Conservation (phyloP, 495 filamentous ascomycete genomes). For the Letharia columbiana region DNA sequence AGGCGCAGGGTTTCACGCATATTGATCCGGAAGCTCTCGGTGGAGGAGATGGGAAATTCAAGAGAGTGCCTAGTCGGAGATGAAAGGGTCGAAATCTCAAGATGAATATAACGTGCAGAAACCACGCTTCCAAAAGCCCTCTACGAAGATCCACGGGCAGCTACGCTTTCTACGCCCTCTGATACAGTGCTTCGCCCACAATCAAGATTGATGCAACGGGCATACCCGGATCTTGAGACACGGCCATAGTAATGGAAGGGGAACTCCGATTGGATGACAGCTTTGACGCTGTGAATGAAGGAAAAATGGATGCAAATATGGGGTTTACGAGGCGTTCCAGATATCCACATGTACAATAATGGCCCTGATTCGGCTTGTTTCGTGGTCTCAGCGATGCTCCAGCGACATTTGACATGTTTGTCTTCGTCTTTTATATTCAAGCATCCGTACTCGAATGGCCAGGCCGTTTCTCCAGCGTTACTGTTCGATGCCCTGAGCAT, state of each 20-base stretch:
- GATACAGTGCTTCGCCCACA: background rate
- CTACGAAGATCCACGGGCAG: background rate
- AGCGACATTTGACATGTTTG: background rate
- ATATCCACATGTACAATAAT: conserved; percentile 12
- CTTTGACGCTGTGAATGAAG: background rate
- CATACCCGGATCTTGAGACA: background rate
- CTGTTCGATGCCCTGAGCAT: background rate
- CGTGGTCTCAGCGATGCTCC: conserved; percentile 2
- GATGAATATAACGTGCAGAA: background rate
- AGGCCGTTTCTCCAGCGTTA: background rate
- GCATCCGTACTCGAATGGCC: background rate
- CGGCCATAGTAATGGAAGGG: background rate
- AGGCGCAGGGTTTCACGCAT: conserved; percentile 25
- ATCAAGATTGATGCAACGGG: background rate
- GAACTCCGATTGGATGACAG: background rate
- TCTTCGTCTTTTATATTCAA: background rate
- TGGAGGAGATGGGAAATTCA: conserved; percentile 28
- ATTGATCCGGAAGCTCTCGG: conserved; percentile 32
- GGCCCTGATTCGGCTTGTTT: conserved; percentile 3
- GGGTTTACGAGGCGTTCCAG: conserved; percentile 7
- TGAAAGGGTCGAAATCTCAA: conserved; percentile 4
- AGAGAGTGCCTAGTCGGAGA: conserved; percentile 28
- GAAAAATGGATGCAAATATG: background rate
- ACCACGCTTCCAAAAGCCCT: background rate
- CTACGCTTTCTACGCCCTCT: background rate